Evolutionary conservation across 176 grass and related monocot species (phyloP).

Genomic region (Lolium rigidum): DNA sequence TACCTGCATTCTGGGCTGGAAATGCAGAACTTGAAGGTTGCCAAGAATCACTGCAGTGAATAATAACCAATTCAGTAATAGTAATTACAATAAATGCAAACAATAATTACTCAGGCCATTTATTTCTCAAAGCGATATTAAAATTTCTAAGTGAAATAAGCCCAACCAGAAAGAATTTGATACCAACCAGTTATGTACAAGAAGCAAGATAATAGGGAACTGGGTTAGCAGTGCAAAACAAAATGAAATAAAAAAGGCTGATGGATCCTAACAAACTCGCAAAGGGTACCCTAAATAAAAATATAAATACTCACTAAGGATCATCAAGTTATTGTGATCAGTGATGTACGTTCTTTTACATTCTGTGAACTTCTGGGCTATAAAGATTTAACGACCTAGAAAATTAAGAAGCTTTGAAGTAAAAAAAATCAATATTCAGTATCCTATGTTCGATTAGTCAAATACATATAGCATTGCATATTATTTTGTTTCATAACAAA

Average conservation of each 20-base stretch:
- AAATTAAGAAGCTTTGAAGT: not conserved
- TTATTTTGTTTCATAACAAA: not conserved
- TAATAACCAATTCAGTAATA: constrained; percentile 36
- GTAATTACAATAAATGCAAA: constrained; percentile 1
- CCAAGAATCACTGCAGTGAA: constrained; percentile 68
- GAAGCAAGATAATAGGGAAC: not conserved
- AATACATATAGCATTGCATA: not conserved
- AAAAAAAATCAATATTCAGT: not conserved
- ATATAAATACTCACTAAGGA: not conserved
- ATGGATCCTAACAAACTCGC: constrained; percentile 1
- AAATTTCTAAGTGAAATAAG: not conserved
- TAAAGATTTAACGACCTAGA: not conserved
- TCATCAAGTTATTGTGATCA: not conserved
- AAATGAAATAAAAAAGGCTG: not conserved
- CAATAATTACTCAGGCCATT: constrained; percentile 21
- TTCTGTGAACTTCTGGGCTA: not conserved
- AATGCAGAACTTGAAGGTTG: constrained; percentile 54
- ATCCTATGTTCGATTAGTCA: not conserved
- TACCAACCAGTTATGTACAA: constrained; percentile 3
- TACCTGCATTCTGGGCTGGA: constrained; percentile 67
- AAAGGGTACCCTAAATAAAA: not conserved
- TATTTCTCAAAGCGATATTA: constrained; percentile 9
- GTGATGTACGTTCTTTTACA: not conserved
- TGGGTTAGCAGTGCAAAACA: constrained; percentile 11
- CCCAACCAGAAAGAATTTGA: constrained; percentile 4